Conservation (phyloP, 306 rosid genomes). For the Prosopis cineraria region DNA sequence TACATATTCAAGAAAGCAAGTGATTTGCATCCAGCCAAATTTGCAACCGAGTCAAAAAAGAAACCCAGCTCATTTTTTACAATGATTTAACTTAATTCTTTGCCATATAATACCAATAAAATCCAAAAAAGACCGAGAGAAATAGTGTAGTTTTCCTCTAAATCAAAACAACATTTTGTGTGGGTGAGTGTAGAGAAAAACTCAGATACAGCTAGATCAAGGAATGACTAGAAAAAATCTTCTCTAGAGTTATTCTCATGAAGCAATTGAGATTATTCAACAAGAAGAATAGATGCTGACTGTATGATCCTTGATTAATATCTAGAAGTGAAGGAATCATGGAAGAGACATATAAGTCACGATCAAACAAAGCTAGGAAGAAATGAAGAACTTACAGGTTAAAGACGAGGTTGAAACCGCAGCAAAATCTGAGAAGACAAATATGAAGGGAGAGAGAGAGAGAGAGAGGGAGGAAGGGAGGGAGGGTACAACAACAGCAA, state of each 20-base stretch:
- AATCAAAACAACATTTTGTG: background rate
- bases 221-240: background rate
- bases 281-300: background rate
- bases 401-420: conserved; percentile 11
- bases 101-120: background rate
- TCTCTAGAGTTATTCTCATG: background rate
- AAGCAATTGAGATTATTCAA: background rate
- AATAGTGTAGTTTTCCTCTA: background rate
- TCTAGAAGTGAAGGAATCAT: conserved; percentile 3
- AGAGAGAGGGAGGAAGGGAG: background rate
- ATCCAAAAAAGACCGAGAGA: background rate
- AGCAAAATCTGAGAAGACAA: conserved; percentile 14
- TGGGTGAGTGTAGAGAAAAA: background rate
- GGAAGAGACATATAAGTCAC: background rate
- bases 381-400: conserved; percentile 51
- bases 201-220: background rate
- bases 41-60: background rate
- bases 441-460: conserved; percentile 19
- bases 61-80: background rate
- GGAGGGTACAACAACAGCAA: background rate
- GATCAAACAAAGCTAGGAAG: background rate
- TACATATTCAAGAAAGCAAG: background rate
- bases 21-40: background rate
- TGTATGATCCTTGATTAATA: background rate
- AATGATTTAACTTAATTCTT: background rate